These are phyloP conservation scores for Rhynchosporium agropyri DNA, from an alignment of 2,329 filamentous ascomycete species.

Conservation along the genomic window DNA sequence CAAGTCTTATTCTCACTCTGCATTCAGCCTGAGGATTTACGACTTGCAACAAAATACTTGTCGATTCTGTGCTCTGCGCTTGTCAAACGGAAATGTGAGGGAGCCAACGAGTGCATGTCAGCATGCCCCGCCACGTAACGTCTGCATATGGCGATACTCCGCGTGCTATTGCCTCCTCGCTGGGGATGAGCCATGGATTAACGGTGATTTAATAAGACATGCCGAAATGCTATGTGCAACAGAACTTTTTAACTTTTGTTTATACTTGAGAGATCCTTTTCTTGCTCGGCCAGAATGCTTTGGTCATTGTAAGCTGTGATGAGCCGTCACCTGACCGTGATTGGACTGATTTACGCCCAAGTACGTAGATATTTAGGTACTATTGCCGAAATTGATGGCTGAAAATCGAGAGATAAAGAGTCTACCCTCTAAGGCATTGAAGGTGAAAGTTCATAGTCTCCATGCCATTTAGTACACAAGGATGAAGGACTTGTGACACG, in stretches of 20 bases:
- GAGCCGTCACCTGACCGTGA: background rate
- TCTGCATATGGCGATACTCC: conserved; percentile 8
- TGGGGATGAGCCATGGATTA: background rate
- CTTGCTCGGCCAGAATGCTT: background rate
- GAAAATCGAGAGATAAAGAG: too few species aligned
- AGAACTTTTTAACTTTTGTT: background rate
- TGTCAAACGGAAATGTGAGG: background rate
- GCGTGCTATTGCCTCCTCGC: conserved; percentile 11
- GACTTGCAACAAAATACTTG: conserved; percentile 1
- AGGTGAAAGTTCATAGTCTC: too few species aligned
- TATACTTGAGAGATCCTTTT: background rate
- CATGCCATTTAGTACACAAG: too few species aligned
- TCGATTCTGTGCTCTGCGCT: too few species aligned
- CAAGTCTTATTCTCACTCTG: background rate
- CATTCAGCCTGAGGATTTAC: conserved; percentile 2
- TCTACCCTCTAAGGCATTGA: too few species aligned
- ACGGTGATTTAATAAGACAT: conserved; percentile 17
- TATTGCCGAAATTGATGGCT: background rate
- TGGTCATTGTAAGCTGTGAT: background rate
- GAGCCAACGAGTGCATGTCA: background rate
- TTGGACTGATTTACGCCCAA: background rate
- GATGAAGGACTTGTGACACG: too few species aligned
- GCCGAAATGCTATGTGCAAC: conserved; percentile 10
- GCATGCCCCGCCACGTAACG: conserved; percentile 11
- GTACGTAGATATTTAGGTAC: too few species aligned